A percentile compares a stretch with the other conserved stretches of the same genome.
Evolutionary conservation across 768 basidiomycete genomes (phyloP).

Genomic region (Chalciporus pseudorubinellus): DNA sequence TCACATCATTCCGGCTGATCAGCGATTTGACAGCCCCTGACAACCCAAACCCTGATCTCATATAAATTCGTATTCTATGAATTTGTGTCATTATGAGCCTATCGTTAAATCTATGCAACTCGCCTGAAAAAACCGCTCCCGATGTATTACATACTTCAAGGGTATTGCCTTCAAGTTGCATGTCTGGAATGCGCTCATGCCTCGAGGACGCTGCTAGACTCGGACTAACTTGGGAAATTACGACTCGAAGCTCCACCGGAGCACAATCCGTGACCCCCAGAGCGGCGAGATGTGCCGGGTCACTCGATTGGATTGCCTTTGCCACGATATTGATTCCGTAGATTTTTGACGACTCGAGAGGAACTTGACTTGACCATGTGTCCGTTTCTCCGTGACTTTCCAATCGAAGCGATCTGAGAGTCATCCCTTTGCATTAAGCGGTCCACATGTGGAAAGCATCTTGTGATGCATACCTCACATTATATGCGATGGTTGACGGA

Average conservation of each 20-base stretch:
- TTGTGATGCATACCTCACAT: slow-evolving; percentile 17
- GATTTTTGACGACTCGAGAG: slow-evolving; percentile 22
- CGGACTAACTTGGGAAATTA: neutral
- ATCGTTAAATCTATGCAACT: neutral
- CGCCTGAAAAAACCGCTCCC: too few species aligned
- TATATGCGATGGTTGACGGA: slow-evolving; percentile 13
- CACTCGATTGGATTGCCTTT: slow-evolving; percentile 16
- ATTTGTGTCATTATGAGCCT: neutral
- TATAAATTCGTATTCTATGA: neutral
- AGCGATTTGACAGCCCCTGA: slow-evolving; percentile 15
- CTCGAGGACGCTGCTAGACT: neutral
- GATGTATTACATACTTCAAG: too few species aligned
- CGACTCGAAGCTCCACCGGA: slow-evolving; percentile 2
- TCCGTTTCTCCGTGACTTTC: slow-evolving; percentile 23
- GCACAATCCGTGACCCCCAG: slow-evolving; percentile 13
- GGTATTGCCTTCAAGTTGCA: too few species aligned
- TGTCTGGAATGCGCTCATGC: neutral
- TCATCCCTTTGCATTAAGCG: slow-evolving; percentile 26
- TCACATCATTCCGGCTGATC: slow-evolving; percentile 18
- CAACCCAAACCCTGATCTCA: slow-evolving; percentile 17
- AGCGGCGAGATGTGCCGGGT: slow-evolving; percentile 11
- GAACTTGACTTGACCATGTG: slow-evolving; percentile 4
- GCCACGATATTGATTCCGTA: slow-evolving; percentile 25
- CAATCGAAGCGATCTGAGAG: slow-evolving; percentile 22
- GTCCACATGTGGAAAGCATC: slow-evolving; percentile 22